phyloP scores from a whole-genome alignment of 345 rosid species.

The Punica granatum region DNA sequence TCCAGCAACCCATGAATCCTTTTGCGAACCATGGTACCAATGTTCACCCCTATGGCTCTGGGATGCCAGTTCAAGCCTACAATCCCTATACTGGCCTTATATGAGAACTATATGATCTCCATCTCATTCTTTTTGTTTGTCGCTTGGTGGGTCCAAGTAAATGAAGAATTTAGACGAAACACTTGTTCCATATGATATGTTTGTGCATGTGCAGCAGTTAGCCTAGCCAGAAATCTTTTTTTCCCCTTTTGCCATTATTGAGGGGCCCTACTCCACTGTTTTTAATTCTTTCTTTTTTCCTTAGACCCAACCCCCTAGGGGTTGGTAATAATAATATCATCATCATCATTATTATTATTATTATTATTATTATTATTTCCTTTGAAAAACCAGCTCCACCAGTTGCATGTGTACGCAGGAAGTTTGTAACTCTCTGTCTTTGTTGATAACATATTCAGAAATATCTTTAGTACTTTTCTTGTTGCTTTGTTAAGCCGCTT shows the following conservation, averaged over 20 bases:
- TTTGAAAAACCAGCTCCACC: too few relatives aligned
- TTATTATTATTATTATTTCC: too few relatives aligned
- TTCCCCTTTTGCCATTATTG: conserved; percentile 13
- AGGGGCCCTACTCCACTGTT: not conserved
- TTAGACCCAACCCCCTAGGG: not conserved
- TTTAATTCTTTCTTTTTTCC: not conserved
- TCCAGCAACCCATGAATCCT: conserved; percentile 43
- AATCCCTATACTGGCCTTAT: conserved; percentile 51
- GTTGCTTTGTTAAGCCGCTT: too few relatives aligned
- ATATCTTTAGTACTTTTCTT: too few relatives aligned
- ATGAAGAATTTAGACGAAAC: not conserved
- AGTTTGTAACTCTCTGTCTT: too few relatives aligned
- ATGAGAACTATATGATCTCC: conserved; percentile 8
- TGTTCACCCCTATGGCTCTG: conserved; percentile 42
- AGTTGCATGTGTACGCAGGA: too few relatives aligned
- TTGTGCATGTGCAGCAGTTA: conserved; percentile 39
- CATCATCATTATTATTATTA: too few relatives aligned
- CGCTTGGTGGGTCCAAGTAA: not conserved
- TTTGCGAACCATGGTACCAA: conserved; percentile 31
- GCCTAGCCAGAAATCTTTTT: conserved; percentile 4
- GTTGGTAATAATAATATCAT: not conserved
- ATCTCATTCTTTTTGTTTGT: not conserved
- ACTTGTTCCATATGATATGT: not conserved
- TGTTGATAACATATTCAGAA: too few relatives aligned
- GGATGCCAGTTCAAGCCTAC: conserved; percentile 52